A percentile compares a stretch with the other conserved stretches of the same genome.
These are phyloP conservation scores for Raddia guianensis DNA, from an alignment of 176 grass and related monocot species.

Conservation along the genomic window DNA sequence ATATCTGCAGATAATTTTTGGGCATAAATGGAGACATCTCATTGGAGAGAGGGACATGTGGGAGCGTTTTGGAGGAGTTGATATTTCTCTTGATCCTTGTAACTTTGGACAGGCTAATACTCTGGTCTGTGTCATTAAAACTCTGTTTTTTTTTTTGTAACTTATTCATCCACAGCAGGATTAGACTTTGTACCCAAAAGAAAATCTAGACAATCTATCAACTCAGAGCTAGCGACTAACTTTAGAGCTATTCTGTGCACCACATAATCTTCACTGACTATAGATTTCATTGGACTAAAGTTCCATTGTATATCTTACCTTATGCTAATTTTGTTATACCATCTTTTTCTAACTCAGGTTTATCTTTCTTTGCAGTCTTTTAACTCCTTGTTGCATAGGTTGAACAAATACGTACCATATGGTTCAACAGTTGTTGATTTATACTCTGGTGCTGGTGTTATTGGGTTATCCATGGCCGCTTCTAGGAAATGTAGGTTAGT, in stretches of 20 bases:
- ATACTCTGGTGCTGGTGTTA: conserved; percentile 88
- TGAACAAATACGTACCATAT: conserved; percentile 88
- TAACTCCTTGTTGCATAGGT: conserved; percentile 78
- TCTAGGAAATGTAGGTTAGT: conserved; percentile 87
- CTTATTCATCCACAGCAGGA: conserved; percentile 1
- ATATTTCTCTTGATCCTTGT: conserved; percentile 81
- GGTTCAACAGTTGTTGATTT: conserved; percentile 97
- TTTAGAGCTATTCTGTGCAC: conserved; percentile 3
- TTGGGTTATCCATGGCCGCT: conserved; percentile 81
- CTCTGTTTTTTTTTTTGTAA: conserved; percentile 15
- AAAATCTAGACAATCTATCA: neutral
- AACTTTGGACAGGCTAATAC: conserved; percentile 98
- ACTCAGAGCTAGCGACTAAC: conserved; percentile 23
- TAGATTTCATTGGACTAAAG: neutral
- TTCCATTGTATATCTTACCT: conserved; percentile 17
- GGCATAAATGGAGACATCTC: conserved; percentile 94
- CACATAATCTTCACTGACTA: conserved; percentile 4
- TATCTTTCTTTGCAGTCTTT: conserved; percentile 73
- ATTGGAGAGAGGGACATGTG: conserved; percentile 82
- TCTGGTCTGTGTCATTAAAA: conserved; percentile 52
- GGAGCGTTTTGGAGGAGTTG: conserved; percentile 94
- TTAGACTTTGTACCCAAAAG: conserved; percentile 21
- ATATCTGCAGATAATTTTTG: conserved; percentile 76
- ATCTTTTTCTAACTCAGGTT: conserved; percentile 22
- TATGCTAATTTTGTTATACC: neutral